Evolutionary conservation across 2,329 filamentous ascomycete species (phyloP), one percentile per base, ranked within the genome.

Genomic region (Botrytis hyacinthi): DNA sequence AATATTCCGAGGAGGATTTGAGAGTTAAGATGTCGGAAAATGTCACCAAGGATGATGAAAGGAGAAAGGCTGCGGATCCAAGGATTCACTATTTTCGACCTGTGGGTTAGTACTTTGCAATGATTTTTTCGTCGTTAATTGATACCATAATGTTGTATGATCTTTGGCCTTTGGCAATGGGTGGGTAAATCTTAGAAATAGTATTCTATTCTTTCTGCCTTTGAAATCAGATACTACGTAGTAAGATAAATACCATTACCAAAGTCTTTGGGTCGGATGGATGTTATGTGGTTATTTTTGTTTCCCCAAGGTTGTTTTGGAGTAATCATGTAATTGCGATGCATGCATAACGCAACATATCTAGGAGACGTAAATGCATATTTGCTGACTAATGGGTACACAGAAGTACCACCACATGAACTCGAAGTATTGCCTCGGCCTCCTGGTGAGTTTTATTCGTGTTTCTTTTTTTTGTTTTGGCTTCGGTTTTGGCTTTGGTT

Each of bases 1-100:
- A 87, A 6, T 79, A 93, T n/a, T 84, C 86, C 1, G 84, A 86
- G 37, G 85, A 89, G 14, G 82, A 87, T 54, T 83, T 94, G 22
- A 83, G 87, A 62, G 85, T 94, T 75, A 84, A 86, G 54, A 82
- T 92, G 65, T 90, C 90, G 0, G 84, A 89, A 3, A 79, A 80
- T 5, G 87, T 90, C 1, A 79, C 82, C 26, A 77, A 84, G 54
- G 85, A 86, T 67, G 86, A 87, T 20, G 76, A 76, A 42, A 71
- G 26, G 32, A 74, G 77, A 42, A 78, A 76, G 71, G 48, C 71
- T 9, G 74, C 60, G 51, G 66, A 77, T 69, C 72, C 75, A 67
- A 32, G 32, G 8, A 18, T 37, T 37, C 32, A 0, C 29, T 3
- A 5, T 29, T 65, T 4, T 29, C 3, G 42, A 46, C 62, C 29